Conservation (phyloP, 176 grass and related monocot genomes). For the Cocos nucifera region DNA sequence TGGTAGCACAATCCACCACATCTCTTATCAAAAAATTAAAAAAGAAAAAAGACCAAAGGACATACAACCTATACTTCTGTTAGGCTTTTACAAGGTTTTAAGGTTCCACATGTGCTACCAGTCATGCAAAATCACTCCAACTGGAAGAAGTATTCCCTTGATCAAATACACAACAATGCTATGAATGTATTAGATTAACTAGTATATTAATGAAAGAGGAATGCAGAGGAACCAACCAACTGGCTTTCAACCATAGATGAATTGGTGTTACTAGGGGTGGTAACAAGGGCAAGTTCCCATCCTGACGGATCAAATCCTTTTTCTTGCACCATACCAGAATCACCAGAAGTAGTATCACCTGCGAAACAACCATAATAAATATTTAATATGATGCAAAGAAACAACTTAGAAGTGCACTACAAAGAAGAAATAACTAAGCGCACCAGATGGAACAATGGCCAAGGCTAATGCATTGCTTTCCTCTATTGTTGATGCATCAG, state of each 20-base stretch:
- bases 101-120: too few species aligned
- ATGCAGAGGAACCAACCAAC: constrained; percentile 46
- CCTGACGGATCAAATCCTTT: constrained; percentile 88
- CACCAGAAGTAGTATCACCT: constrained; percentile 35
- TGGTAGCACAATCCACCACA: too few species aligned
- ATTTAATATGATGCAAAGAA: too few species aligned
- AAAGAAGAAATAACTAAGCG: constrained; percentile 6
- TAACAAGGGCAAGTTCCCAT: constrained; percentile 98
- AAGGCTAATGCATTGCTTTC: constrained; percentile 74
- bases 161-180: background rate
- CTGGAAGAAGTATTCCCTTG: too few species aligned
- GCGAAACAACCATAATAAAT: constrained; percentile 1
- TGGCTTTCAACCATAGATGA: constrained; percentile 45
- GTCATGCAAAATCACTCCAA: too few species aligned
- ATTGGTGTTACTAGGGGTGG: constrained; percentile 43
- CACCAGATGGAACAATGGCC: constrained; percentile 64
- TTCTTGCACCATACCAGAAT: constrained; percentile 36
- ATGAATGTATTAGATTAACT: background rate
- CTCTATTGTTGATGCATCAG: constrained; percentile 59
- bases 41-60: too few species aligned
- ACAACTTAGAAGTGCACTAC: too few species aligned
- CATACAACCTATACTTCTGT: too few species aligned
- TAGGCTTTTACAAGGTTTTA: too few species aligned
- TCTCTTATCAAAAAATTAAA: too few species aligned
- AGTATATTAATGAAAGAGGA: constrained; percentile 14